A percentile compares a stretch with the other conserved stretches of the same genome.
These are phyloP conservation scores for Arabis alpina DNA, from an alignment of 345 rosid genomes.

Conservation along the genomic window DNA sequence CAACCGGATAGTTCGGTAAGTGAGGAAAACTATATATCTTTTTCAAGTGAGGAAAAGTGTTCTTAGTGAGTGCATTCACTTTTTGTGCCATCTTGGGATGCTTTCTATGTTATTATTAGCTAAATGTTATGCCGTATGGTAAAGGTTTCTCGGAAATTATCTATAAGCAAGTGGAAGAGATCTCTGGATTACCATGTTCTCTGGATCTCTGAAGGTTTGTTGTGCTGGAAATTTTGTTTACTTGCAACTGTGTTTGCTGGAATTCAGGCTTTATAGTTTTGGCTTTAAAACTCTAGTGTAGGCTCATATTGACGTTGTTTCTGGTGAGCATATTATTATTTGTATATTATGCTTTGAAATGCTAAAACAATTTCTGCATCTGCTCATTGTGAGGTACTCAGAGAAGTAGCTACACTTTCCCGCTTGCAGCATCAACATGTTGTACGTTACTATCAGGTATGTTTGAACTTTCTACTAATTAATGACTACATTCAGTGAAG, in stretches of 20 bases:
- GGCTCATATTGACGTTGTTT: slow-evolving; percentile 16
- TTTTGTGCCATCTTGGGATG: too few relatives aligned
- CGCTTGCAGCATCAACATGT: slow-evolving; percentile 99
- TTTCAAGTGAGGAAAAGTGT: slow-evolving; percentile 19
- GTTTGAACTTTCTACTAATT: slow-evolving; percentile 30
- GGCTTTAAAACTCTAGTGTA: slow-evolving; percentile 22
- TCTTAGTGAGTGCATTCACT: slow-evolving; percentile 4
- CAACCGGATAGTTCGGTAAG: slow-evolving; percentile 82
- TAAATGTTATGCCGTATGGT: too few relatives aligned
- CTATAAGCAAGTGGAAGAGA: too few relatives aligned
- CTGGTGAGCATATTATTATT: slow-evolving; percentile 1
- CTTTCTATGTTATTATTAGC: too few relatives aligned
- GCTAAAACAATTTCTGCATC: slow-evolving; percentile 29
- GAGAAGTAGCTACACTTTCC: slow-evolving; percentile 98
- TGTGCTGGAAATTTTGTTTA: too few relatives aligned
- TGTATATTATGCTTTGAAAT: slow-evolving; percentile 2
- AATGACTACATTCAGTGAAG: slow-evolving; percentile 15
- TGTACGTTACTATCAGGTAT: slow-evolving; percentile 97
- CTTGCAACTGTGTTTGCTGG: slow-evolving; percentile 6
- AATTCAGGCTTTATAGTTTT: too few relatives aligned
- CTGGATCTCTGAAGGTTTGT: too few relatives aligned
- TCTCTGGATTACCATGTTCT: too few relatives aligned
- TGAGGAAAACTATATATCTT: background rate
- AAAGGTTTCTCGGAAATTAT: too few relatives aligned
- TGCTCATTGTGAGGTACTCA: slow-evolving; percentile 49